Conservation (phyloP, 2,329 filamentous ascomycete species). For the Aspergillus cejpii region DNA sequence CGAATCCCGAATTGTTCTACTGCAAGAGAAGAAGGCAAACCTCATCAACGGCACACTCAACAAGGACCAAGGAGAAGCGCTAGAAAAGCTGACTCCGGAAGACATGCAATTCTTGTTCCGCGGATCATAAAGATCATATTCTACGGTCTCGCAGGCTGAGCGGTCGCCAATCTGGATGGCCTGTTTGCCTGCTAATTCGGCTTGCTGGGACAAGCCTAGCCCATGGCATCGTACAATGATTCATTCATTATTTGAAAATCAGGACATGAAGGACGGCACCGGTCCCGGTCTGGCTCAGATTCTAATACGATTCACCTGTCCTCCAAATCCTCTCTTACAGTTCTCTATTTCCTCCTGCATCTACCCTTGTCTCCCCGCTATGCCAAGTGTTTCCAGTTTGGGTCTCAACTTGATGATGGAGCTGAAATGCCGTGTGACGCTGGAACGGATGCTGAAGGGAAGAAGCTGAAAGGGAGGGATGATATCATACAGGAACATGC, state of each 20-base stretch:
- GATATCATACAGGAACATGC: background rate
- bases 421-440: background rate
- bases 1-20: slow-evolving; percentile 86
- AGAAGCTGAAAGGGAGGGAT: background rate
- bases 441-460: background rate
- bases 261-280: no score
- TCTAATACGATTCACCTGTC: background rate
- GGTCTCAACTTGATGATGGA: background rate
- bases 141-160: background rate
- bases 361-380: background rate
- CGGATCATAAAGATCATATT: slow-evolving; percentile 47
- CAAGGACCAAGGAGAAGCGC: slow-evolving; percentile 71
- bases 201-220: background rate
- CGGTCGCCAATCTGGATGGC: no score
- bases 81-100: slow-evolving; percentile 83
- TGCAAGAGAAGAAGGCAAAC: slow-evolving; percentile 97
- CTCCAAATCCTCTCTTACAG: background rate
- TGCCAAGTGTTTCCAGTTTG: background rate
- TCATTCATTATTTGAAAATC: no score
- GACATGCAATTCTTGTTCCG: slow-evolving; percentile 97
- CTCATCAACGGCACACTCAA: slow-evolving; percentile 98
- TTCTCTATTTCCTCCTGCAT: background rate
- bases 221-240: background rate
- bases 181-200: no score
- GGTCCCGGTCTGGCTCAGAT: no score